Evolutionary conservation across 2,329 filamentous ascomycete genomes (phyloP).

Genomic region (Fusarium sp.): DNA sequence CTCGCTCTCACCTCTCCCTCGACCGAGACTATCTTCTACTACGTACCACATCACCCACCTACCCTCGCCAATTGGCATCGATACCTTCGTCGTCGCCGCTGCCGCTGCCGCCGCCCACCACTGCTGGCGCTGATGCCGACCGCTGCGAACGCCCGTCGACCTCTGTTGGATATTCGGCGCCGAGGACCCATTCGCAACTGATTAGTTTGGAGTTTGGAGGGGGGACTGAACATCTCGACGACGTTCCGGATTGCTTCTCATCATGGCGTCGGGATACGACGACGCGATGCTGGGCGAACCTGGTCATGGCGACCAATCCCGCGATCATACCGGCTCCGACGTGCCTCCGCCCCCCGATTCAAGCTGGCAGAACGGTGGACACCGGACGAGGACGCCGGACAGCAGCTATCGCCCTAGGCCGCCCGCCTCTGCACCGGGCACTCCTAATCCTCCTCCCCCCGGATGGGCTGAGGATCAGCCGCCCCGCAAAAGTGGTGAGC

Average conservation of each 20-base stretch:
- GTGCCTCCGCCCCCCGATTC: slow-evolving; percentile 46
- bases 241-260: slow-evolving; percentile 41
- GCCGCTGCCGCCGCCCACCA: slow-evolving; percentile 21
- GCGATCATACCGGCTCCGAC: slow-evolving; percentile 39
- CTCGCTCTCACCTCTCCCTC: slow-evolving; percentile 28
- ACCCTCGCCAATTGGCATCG: slow-evolving; percentile 44
- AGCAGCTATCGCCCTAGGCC: slow-evolving; percentile 48
- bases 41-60: slow-evolving; percentile 30
- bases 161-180: slow-evolving; percentile 47
- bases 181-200: slow-evolving; percentile 41
- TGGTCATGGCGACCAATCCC: slow-evolving; percentile 45
- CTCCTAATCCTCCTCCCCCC: slow-evolving; percentile 43
- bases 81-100: slow-evolving; percentile 19
- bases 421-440: slow-evolving; percentile 49
- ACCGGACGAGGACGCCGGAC: slow-evolving; percentile 51
- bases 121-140: slow-evolving; percentile 53
- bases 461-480: slow-evolving; percentile 53
- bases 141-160: slow-evolving; percentile 47
- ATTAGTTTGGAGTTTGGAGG: slow-evolving; percentile 42
- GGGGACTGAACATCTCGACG: slow-evolving; percentile 33
- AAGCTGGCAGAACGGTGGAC: slow-evolving; percentile 51
- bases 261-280: slow-evolving; percentile 61
- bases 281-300: slow-evolving; percentile 53
- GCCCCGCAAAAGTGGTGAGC: slow-evolving; percentile 65
- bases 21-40: slow-evolving; percentile 21